These are phyloP conservation scores for Neolentinus lepideus DNA, from an alignment of 1,284 basidiomycete species.

Conservation along the genomic window DNA sequence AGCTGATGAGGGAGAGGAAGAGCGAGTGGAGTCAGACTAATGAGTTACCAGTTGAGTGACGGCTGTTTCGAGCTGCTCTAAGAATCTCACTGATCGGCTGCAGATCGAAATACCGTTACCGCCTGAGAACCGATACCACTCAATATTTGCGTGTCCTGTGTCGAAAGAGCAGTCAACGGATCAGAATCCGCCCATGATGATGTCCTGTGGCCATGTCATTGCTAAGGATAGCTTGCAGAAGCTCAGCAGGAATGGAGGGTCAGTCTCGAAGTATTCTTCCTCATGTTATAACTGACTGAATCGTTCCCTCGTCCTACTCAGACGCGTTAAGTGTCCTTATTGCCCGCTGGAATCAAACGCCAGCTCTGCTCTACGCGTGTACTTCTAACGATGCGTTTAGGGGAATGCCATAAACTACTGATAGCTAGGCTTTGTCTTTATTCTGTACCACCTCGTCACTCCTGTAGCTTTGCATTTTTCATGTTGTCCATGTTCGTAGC, in stretches of 20 bases:
- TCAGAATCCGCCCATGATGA: conserved; percentile 95
- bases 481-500: no score
- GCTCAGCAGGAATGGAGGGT: conserved; percentile 84
- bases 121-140: conserved; percentile 86
- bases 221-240: conserved; percentile 84
- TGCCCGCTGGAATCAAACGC: conserved; percentile 73
- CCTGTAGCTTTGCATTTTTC: neutral
- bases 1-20: conserved; percentile 87
- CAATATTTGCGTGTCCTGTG: conserved; percentile 95
- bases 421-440: no score
- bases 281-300: neutral
- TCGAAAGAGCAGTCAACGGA: conserved; percentile 96
- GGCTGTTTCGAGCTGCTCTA: neutral
- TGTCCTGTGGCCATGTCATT: conserved; percentile 92
- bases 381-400: conserved; percentile 45
- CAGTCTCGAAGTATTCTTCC: conserved; percentile 25
- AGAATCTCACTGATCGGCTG: neutral
- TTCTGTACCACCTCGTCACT: neutral
- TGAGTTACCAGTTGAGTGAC: conserved; percentile 73
- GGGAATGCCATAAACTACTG: conserved; percentile 3
- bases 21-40: conserved; percentile 87
- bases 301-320: conserved; percentile 20
- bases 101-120: conserved; percentile 94
- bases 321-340: conserved; percentile 85
- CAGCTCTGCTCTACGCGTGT: conserved; percentile 54